Base-by-base conservation (phyloP, 768 basidiomycete genomes). In the Auricularia sp. region DNA sequence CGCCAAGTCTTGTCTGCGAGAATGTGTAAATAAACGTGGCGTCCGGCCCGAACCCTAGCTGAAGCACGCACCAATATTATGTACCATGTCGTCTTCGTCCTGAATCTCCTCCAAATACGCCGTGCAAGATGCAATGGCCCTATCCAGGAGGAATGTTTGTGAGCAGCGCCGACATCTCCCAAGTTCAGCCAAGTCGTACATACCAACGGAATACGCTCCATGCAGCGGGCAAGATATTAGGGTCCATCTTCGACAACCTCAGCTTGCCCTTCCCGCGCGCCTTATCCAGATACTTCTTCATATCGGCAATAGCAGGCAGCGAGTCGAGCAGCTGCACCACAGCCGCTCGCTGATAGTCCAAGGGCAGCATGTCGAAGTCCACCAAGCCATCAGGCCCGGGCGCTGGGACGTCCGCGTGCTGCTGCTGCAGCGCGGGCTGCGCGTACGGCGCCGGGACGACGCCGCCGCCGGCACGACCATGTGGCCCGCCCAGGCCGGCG, bases 111-210 rank as follows among this genome's bases (percentile, higher is more conserved):
- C 85, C 11, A 89, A 77, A 70, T 88, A 81, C 0, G 87, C 84
- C 1, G 88, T 89, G 70, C 86, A 88, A 14, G 87, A 88, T 0
- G 85, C 87, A 34, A 90, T 81, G 75, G 82, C 85, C 84, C 86
- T 85, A 44, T 29, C 29, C 29, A 3, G 29, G 29, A 3, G 29
- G 29, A 29, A 3, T 29, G 2, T 29, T 29, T 0, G 29, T 29
- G 29, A 29, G 29, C 29, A 29, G 29, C 29, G 29, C n/a, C n/a
- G n/a, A n/a, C n/a, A n/a, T n/a, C n/a, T n/a, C n/a, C n/a, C n/a
- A 29, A 29, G 29, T 29, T 36, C 42, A 42, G 39, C 39, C 39
- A 4, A 42, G 56, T 36, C 16, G 69, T 69, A 54, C 69, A 54
- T 42, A 85, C 87, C 86, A 89, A 58, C 86, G 81, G 59, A 89